Evolutionary conservation across 805 yeast species (phyloP), one percentile per base, ranked within the genome.

Genomic region (Saccharomycopsis vini): DNA sequence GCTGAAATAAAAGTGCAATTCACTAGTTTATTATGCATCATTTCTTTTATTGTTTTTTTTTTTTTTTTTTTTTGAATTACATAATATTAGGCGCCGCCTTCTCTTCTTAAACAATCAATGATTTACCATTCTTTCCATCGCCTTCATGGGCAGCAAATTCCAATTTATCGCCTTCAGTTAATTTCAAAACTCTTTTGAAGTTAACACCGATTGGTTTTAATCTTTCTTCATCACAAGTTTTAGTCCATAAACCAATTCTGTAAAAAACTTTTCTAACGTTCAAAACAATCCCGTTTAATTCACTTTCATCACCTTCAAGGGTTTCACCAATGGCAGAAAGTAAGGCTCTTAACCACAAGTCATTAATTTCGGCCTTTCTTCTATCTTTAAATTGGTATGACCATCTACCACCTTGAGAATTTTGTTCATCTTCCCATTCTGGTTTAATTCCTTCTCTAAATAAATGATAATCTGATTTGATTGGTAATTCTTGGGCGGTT

Each of bases 361-460:
- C 95, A 63, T 89, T 90, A 61, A 87, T 79, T 50, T 77, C 78
- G 37, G 69, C 65, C 50, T 66, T 63, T 49, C 66, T 67, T 52
- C 73, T 81, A 50, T 75, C 72, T 62, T 71, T 80, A 66, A 82
- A 79, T 65, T 75, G 79, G 67, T 75, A 84, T 35, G 84, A 72
- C 95, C 96, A 92, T 68, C 85, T 87, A 59, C 98, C 98, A 61
- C 98, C 98, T 55, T 79, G 73, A 48, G 84, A 64, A 66, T 92
- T 92, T 52, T 77, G 75, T 43, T 68, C 72, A 64, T 92, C 97
- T 72, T 92, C 98, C 98, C 98, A 92, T 73, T 92, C 97, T 45
- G 98, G 98, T 64, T 86, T 82, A 58, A 92, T 79, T 46, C 88
- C 95, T 61, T 82, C 84, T 68, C 90, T 83, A 73, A 92, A 92